These are phyloP conservation scores for Setomelanomma holmii DNA, from an alignment of 2,329 filamentous ascomycete species.

Conservation along the genomic window DNA sequence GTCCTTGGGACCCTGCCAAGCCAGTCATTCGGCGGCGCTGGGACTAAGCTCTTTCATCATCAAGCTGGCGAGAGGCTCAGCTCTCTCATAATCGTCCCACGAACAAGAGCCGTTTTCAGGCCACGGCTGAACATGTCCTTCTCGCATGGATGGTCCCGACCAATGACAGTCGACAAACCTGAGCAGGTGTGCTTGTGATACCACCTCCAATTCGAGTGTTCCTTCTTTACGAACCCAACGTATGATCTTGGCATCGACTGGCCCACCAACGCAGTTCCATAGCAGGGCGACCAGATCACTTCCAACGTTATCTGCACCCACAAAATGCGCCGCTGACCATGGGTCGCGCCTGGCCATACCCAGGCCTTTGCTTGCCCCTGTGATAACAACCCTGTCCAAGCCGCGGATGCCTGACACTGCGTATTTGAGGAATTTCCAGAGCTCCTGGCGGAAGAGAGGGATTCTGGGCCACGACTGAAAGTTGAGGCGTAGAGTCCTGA, in stretches of 20 bases:
- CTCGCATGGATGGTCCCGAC: conserved; percentile 17
- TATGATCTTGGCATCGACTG: conserved; percentile 33
- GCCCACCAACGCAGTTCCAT: conserved; percentile 33
- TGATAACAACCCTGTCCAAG: conserved; percentile 42
- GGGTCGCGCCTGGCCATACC: conserved; percentile 40
- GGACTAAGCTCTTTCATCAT: conserved; percentile 47
- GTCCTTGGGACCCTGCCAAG: conserved; percentile 94
- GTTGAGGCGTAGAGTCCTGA: conserved; percentile 45
- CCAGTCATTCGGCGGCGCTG: conserved; percentile 79
- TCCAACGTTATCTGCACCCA: conserved; percentile 47
- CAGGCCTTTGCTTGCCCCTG: conserved; percentile 40
- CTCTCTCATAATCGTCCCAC: conserved; percentile 34
- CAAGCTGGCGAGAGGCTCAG: conserved; percentile 22
- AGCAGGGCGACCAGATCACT: conserved; percentile 42
- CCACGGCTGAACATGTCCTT: conserved; percentile 29
- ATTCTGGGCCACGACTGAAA: conserved; percentile 45
- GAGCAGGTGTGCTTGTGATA: conserved; percentile 26
- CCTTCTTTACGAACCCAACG: conserved; percentile 38
- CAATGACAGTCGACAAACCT: conserved; percentile 24
- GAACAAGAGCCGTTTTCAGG: conserved; percentile 42
- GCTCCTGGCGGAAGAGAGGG: conserved; percentile 33
- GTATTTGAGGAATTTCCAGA: conserved; percentile 42
- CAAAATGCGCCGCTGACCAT: conserved; percentile 48
- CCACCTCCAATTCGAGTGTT: conserved; percentile 41
- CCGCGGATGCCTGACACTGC: conserved; percentile 36